These are phyloP conservation scores for Hyaloperonospora brassicae DNA, from an alignment of 352 stramenopile genomes.

Conservation along the genomic window DNA sequence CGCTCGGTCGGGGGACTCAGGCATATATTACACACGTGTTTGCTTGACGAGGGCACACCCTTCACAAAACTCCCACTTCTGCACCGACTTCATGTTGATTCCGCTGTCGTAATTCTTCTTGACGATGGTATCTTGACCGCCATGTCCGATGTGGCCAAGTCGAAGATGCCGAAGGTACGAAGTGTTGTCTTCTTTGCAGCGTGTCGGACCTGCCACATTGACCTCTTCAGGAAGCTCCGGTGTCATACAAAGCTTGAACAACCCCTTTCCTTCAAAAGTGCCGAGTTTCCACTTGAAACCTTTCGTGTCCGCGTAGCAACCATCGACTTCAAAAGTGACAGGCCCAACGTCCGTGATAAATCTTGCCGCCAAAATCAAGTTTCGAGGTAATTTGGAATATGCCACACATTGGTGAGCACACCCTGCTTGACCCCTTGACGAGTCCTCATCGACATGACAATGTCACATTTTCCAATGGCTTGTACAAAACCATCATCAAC, in stretches of 20 bases:
- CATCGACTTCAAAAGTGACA: neutral
- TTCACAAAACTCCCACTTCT: too few species aligned
- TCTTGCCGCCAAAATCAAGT: neutral
- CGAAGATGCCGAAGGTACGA: neutral
- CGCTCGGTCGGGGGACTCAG: neutral
- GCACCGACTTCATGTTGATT: too few species aligned
- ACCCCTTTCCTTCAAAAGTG: neutral
- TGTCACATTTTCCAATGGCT: neutral
- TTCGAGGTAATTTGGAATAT: conserved; percentile 1
- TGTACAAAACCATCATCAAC: neutral
- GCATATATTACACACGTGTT: neutral
- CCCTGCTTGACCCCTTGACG: neutral
- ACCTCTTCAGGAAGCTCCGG: neutral
- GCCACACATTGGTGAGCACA: neutral
- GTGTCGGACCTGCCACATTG: neutral
- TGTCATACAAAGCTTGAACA: conserved; percentile 1
- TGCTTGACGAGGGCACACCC: neutral
- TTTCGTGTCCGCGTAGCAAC: neutral
- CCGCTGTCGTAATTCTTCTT: neutral
- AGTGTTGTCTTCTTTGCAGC: neutral
- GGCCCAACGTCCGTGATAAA: neutral
- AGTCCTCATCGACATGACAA: too few species aligned
- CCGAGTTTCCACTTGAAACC: neutral
- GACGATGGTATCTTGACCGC: neutral
- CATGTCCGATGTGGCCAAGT: neutral